Evolutionary conservation across 345 rosid genomes (phyloP).

Genomic region (Salix suchowensis): DNA sequence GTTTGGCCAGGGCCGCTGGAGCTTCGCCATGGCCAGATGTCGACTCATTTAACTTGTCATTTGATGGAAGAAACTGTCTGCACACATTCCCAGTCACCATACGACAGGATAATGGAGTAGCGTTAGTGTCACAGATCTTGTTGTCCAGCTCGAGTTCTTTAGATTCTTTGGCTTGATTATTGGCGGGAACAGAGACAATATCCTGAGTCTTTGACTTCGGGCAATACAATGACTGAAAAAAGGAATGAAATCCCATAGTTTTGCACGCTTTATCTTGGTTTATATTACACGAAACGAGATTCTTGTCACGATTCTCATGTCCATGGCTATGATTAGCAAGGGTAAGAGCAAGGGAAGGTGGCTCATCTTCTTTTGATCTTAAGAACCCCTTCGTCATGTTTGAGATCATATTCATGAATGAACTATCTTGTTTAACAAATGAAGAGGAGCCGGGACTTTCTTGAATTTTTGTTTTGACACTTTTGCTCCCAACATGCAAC

Average conservation of each 20-base stretch:
- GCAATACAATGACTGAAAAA: slow-evolving; percentile 67
- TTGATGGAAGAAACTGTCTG: slow-evolving; percentile 31
- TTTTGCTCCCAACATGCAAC: slow-evolving; percentile 54
- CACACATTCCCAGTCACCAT: slow-evolving; percentile 31
- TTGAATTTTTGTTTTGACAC: slow-evolving; percentile 40
- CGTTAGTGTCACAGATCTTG: slow-evolving; percentile 30
- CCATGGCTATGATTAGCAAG: slow-evolving; percentile 28
- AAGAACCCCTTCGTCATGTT: slow-evolving; percentile 69
- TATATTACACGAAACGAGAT: slow-evolving; percentile 12
- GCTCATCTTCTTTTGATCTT: slow-evolving; percentile 37
- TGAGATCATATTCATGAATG: slow-evolving; percentile 88
- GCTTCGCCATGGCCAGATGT: slow-evolving; percentile 27
- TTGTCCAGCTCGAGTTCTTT: slow-evolving; percentile 27
- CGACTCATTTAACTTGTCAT: slow-evolving; percentile 30
- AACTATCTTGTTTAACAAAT: slow-evolving; percentile 56
- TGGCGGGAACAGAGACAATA: slow-evolving; percentile 6
- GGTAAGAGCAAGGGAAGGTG: slow-evolving; percentile 39
- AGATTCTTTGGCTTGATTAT: slow-evolving; percentile 23
- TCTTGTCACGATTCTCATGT: slow-evolving; percentile 21
- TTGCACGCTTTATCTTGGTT: slow-evolving; percentile 25
- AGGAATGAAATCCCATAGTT: slow-evolving; percentile 64
- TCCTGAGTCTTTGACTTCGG: slow-evolving; percentile 38
- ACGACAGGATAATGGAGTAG: slow-evolving; percentile 37
- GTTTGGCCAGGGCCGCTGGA: slow-evolving; percentile 25
- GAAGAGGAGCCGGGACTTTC: slow-evolving; percentile 54